Evolutionary conservation across 148 eudicot genomes (phyloP).

Genomic region (Chenopodium quinoa): DNA sequence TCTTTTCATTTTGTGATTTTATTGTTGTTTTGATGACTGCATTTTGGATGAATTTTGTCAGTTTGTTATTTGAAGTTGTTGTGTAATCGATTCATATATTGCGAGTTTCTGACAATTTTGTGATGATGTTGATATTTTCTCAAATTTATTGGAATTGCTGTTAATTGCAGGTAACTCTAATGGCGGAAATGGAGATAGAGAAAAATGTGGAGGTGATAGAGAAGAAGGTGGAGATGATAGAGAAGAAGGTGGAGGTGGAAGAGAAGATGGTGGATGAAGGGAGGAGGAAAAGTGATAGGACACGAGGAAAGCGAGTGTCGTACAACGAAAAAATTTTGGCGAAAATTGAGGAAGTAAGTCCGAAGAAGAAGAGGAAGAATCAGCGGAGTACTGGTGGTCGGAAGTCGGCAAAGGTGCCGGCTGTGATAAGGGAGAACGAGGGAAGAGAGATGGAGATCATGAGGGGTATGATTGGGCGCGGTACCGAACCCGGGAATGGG

Average conservation of each 20-base stretch:
- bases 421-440: background rate
- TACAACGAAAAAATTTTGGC: constrained; percentile 21
- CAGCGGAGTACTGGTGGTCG: background rate
- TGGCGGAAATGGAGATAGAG: background rate
- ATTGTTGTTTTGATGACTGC: too few species aligned
- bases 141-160: background rate
- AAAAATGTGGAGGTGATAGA: background rate
- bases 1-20: too few species aligned
- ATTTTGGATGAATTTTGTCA: too few species aligned
- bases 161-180: background rate
- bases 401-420: background rate
- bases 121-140: too few species aligned
- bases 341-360: background rate
- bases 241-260: background rate
- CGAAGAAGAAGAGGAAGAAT: constrained; percentile 23
- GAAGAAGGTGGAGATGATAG: background rate
- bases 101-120: too few species aligned
- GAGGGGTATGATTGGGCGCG: background rate
- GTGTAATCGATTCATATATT: too few species aligned
- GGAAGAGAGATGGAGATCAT: constrained; percentile 20
- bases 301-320: constrained; percentile 21
- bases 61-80: too few species aligned
- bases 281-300: constrained; percentile 39
- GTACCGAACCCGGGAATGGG: constrained; percentile 23
- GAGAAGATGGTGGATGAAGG: background rate